Evolutionary conservation across 1,284 basidiomycete species (phyloP), one percentile per base, ranked within the genome.

Genomic region (Trichosporon ovoides): DNA sequence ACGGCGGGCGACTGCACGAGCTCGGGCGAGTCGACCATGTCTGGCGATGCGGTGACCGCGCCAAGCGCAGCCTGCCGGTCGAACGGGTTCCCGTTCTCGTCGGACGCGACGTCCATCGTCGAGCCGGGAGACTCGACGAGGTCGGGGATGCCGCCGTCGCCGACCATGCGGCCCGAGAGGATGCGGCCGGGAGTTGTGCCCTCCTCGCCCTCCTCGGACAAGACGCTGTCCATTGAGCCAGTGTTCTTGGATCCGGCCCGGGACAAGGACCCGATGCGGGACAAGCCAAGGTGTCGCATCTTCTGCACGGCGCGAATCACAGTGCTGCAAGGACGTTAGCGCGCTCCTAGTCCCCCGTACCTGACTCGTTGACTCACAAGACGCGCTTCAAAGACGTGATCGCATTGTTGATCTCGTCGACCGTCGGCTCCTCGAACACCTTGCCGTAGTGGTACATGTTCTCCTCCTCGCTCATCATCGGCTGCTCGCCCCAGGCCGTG

Each of bases 291-390:
- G 19, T 55, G 52, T 22, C 55, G 59, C 52, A 63, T 53, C 72
- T 77, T 78, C 53, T 77, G 70, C 6, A 76, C 75, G 16, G 77
- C 77, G 18, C 75, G 72, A 22, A 77, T 66, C 38, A 77, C 73
- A 3, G 76, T 76, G 55, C 73, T 75, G 57, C 31, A 13, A 34
- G 28, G 2, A 22, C 24, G 13, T 55, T 11, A 35, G 37, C 46
- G 28, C 28, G 28, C 5, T 31, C 28, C n/a, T n/a, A n/a, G n/a
- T n/a, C n/a, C n/a, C 7, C 36, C 6, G 36, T 36, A 18, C 19
- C 20, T 19, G 13, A 14, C 16, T 51, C 40, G n/a, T 18, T 3
- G 7, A 70, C 74, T 71, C 57, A 74, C 74, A 77, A 76, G 31
- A 75, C 66, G 28, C 68, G 70, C 12, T 72, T 65, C 38, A 77